Evolutionary conservation across 441 rosid species (phyloP), one percentile per base, ranked within the genome.

Genomic region (Adansonia gregorii): DNA sequence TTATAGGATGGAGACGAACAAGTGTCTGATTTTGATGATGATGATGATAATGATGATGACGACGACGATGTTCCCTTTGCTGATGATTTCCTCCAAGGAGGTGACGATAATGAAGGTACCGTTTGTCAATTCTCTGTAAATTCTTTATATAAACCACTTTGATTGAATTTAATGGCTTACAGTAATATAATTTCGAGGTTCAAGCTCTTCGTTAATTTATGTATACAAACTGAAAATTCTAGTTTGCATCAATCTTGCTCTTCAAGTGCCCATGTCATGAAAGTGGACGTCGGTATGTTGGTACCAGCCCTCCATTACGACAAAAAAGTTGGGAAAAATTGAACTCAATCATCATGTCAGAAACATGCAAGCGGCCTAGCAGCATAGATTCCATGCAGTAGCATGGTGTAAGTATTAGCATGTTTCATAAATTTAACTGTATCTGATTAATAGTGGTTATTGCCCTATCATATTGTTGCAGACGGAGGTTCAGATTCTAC

Each of bases 61-160:
- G 94, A 90, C 22, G 93, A 91, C 63, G 88, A 87, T 76, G 90
- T 88, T 63, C 86, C 88, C 0, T 81, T 88, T 64, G 88, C 86
- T 0, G 90, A 85, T 54, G 95, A 91, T 82, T 91, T 91, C 66
- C 88, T 91, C n/a, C 90, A 72, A 78, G 93, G 91, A 80, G 84
- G 86, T 78, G 95, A 84, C 1, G 87, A 84, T 2, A 83, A 81
- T 75, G 92, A 88, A 81, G 94, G 92, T 88, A 64, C 17, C 15
- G 12, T 60, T 66, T 59, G 4, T 41, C 15, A 14, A 31, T 64
- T 17, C 51, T 22, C 12, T 64, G 46, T 6, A 35, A 14, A 35
- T 64, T 7, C 48, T 6, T 64, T 63, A 12, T 22, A 10, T 60
- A 1, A 11, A 20, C 3, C 24, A 22, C 65, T 24, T 60, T 0